These are phyloP conservation scores for Lachnellula arida DNA, from an alignment of 2,329 filamentous ascomycete species.

Conservation along the genomic window DNA sequence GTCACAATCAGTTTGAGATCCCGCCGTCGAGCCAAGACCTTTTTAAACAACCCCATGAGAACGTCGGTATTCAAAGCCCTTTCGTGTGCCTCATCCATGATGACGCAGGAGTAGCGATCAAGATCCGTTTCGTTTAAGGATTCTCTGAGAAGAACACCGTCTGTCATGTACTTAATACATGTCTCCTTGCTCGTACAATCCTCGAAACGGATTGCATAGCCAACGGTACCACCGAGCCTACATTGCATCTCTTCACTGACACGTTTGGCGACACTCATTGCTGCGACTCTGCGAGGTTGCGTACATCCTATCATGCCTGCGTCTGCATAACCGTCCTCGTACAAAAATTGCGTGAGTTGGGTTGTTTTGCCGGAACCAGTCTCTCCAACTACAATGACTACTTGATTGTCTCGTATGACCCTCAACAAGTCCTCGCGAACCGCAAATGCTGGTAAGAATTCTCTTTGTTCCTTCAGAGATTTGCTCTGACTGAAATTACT, in stretches of 20 bases:
- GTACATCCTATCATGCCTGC: slow-evolving; percentile 92
- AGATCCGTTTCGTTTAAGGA: slow-evolving; percentile 89
- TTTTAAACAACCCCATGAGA: slow-evolving; percentile 95
- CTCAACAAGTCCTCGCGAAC: slow-evolving; percentile 88
- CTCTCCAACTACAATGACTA: slow-evolving; percentile 93
- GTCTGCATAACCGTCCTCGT: slow-evolving; percentile 90
- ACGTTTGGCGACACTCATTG: slow-evolving; percentile 98
- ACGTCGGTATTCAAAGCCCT: slow-evolving; percentile 95
- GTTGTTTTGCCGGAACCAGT: slow-evolving; percentile 98
- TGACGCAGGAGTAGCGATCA: slow-evolving; percentile 95
- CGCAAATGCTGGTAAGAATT: slow-evolving; percentile 92
- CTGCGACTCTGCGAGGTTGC: slow-evolving; percentile 90
- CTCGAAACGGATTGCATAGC: slow-evolving; percentile 97
- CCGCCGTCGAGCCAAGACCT: slow-evolving; percentile 81
- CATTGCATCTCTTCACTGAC: slow-evolving; percentile 99
- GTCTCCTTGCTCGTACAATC: slow-evolving; percentile 97
- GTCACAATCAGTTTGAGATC: slow-evolving; percentile 97
- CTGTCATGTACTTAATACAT: slow-evolving; percentile 98
- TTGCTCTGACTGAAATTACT: slow-evolving; percentile 94
- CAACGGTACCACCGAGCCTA: slow-evolving; percentile 78
- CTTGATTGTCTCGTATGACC: slow-evolving; percentile 94
- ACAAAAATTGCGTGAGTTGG: slow-evolving; percentile 90
- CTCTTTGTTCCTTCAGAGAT: slow-evolving; percentile 81
- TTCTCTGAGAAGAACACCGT: slow-evolving; percentile 89
- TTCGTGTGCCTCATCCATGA: slow-evolving; percentile 99